Evolutionary conservation across 495 filamentous ascomycete genomes (phyloP).

Genomic region (Apiosordaria backusii): DNA sequence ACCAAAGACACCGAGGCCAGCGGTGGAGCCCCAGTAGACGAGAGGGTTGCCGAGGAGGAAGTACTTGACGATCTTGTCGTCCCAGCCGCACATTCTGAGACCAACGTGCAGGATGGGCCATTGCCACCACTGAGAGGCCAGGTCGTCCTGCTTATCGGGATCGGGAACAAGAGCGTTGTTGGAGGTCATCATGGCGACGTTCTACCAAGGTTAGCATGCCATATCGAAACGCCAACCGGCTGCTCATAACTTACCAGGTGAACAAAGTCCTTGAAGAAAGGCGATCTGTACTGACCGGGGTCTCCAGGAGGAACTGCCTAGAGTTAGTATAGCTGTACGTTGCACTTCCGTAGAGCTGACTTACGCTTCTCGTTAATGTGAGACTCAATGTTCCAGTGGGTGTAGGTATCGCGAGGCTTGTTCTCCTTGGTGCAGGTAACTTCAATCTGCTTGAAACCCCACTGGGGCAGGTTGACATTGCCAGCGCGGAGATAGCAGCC

Average conservation of each 20-base stretch:
- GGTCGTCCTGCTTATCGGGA: conserved; percentile 97
- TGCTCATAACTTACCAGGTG: conserved; percentile 53
- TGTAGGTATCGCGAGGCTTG: conserved; percentile 87
- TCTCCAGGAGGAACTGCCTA: conserved; percentile 80
- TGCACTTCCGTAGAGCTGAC: conserved; percentile 31
- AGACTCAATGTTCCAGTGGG: conserved; percentile 97
- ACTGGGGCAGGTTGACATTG: conserved; percentile 94
- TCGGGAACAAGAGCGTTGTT: conserved; percentile 98
- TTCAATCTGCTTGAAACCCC: conserved; percentile 99
- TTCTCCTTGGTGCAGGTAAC: conserved; percentile 93
- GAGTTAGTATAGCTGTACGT: conserved; percentile 21
- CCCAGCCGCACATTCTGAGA: conserved; percentile 97
- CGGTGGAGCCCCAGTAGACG: conserved; percentile 93
- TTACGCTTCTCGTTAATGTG: conserved; percentile 92
- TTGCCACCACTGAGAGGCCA: conserved; percentile 96
- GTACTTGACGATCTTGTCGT: conserved; percentile 92
- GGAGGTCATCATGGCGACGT: conserved; percentile 99
- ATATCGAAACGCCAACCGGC: not conserved
- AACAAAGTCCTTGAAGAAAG: conserved; percentile 94
- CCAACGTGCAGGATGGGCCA: conserved; percentile 96
- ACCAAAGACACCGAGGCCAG: conserved; percentile 67
- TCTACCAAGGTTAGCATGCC: conserved; percentile 37
- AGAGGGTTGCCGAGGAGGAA: conserved; percentile 95
- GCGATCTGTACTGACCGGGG: conserved; percentile 90
- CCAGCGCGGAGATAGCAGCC: conserved; percentile 94